A percentile compares a stretch with the other conserved stretches of the same genome.
Conservation (phyloP, 306 rosid genomes). For the Geum urbanum region DNA sequence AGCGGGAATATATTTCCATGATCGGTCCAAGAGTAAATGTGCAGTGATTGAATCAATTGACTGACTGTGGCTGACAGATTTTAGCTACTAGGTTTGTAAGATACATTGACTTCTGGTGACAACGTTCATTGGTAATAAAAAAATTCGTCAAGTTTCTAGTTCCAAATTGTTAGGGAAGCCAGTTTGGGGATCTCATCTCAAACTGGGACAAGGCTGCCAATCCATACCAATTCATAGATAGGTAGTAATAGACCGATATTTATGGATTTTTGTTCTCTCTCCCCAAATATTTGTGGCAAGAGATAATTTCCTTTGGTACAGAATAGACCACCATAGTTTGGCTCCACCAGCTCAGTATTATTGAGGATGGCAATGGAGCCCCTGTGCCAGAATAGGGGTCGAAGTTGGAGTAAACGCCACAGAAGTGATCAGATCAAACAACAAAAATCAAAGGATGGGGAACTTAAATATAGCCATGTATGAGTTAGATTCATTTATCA, state of each 20-base stretch:
- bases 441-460: conserved; percentile 28
- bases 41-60: conserved; percentile 23
- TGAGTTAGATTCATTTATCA: conserved; percentile 38
- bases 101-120: not conserved
- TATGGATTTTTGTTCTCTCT: no score
- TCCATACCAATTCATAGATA: not conserved
- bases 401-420: conserved; percentile 29
- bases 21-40: conserved; percentile 20
- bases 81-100: not conserved
- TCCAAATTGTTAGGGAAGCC: not conserved
- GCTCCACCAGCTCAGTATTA: conserved; percentile 30
- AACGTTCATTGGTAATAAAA: not conserved
- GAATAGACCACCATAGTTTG: not conserved
- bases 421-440: conserved; percentile 22
- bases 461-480: conserved; percentile 24
- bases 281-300: not conserved
- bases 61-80: conserved; percentile 25
- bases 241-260: no score
- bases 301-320: not conserved
- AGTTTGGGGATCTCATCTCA: not conserved
- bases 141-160: not conserved
- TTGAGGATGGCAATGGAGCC: conserved; percentile 24
- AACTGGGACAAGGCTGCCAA: not conserved
- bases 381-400: conserved; percentile 10
- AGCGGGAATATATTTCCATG: conserved; percentile 63